These are phyloP conservation scores for Xylariaceae sp. DNA, from an alignment of 2,329 filamentous ascomycete species.

Conservation along the genomic window DNA sequence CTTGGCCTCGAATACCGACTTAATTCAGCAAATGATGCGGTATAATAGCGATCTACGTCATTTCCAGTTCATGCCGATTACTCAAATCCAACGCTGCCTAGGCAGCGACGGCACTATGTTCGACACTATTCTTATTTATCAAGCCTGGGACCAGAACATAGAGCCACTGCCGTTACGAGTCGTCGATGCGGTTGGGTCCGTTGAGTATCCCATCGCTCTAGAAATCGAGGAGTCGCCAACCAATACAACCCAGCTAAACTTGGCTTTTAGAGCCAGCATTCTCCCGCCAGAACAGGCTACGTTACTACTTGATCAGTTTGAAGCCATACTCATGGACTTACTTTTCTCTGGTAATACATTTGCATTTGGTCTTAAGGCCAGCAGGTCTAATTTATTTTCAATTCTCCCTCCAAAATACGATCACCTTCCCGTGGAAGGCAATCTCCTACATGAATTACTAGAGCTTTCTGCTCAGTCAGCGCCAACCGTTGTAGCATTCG, in stretches of 20 bases:
- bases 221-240: constrained; percentile 68
- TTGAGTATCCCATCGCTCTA: constrained; percentile 81
- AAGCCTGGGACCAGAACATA: constrained; percentile 57
- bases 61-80: constrained; percentile 74
- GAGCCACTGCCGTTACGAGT: constrained; percentile 60
- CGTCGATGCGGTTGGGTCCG: constrained; percentile 68
- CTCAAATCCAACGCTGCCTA: constrained; percentile 74
- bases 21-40: constrained; percentile 68
- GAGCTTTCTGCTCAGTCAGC: constrained; percentile 62
- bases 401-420: constrained; percentile 66
- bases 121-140: constrained; percentile 85
- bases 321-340: constrained; percentile 67
- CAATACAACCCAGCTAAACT: constrained; percentile 61
- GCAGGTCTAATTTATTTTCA: constrained; percentile 59
- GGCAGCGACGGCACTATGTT: constrained; percentile 72
- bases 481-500: constrained; percentile 71
- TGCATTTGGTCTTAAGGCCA: constrained; percentile 47
- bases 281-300: constrained; percentile 72
- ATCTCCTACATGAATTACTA: constrained; percentile 78
- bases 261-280: constrained; percentile 69
- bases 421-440: constrained; percentile 61
- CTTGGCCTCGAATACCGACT: constrained; percentile 55
- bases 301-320: constrained; percentile 73
- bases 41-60: constrained; percentile 69
- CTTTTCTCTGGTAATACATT: constrained; percentile 53